These are phyloP conservation scores for Colletotrichum chlorophyti DNA, from an alignment of 2,329 filamentous ascomycete genomes.

Conservation along the genomic window DNA sequence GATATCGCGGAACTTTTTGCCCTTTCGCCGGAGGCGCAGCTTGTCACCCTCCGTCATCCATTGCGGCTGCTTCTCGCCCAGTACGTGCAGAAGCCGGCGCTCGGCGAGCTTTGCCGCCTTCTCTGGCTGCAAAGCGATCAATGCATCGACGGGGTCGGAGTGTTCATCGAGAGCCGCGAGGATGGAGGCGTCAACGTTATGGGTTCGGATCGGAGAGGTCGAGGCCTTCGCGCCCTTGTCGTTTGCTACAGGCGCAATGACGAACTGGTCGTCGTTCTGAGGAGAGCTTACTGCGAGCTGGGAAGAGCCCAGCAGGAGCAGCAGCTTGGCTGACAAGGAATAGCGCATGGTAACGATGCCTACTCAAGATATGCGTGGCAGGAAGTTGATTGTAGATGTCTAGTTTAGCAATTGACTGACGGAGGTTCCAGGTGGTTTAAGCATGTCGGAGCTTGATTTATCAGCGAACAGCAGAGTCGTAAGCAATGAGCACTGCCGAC, in stretches of 20 bases:
- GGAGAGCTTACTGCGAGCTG: conserved; percentile 6
- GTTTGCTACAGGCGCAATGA: background rate
- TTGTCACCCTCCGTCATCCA: conserved; percentile 80
- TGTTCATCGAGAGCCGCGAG: conserved; percentile 34
- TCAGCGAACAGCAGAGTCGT: too few relatives aligned
- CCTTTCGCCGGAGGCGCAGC: conserved; percentile 69
- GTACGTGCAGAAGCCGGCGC: conserved; percentile 67
- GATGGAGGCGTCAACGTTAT: conserved; percentile 33
- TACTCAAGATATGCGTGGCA: too few relatives aligned
- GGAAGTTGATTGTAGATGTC: too few relatives aligned
- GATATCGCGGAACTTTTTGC: conserved; percentile 76
- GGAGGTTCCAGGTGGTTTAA: too few relatives aligned
- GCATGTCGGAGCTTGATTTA: background rate
- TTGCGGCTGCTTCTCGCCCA: conserved; percentile 64
- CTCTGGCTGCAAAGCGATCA: conserved; percentile 35
- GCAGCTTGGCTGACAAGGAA: conserved; percentile 13
- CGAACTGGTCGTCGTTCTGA: conserved; percentile 1
- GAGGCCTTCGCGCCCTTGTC: background rate
- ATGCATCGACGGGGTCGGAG: conserved; percentile 38
- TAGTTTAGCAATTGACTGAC: too few relatives aligned
- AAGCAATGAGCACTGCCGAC: background rate
- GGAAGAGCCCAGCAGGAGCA: conserved; percentile 21
- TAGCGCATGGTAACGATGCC: conserved; percentile 10
- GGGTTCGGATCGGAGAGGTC: background rate
- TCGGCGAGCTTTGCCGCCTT: conserved; percentile 40